Evolutionary conservation across 1,139 yeast species (phyloP), one percentile per base, ranked within the genome.

Genomic region (Magnusiomyces suaveolens): DNA sequence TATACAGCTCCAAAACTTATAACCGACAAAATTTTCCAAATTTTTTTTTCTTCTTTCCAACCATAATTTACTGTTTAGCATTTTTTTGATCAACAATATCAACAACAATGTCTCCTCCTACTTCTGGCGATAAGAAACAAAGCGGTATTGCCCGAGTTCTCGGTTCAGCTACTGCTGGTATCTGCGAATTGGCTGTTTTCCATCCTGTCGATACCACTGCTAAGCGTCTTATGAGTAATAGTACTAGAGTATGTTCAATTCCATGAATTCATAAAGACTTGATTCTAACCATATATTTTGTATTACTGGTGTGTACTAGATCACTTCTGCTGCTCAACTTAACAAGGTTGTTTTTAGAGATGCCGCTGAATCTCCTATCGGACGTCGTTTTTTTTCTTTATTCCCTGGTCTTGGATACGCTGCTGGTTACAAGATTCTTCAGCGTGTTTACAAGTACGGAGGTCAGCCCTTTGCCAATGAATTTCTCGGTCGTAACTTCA

Each of bases 391-490:
- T 50, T 74, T 88, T 62, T 85, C 97, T 16, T 78, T 92, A 62
- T 92, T 92, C 76, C 98, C 99, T 20, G 99, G 99, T 68, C 79
- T 92, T 62, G 98, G 98, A 26, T 92, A 94, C 68, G 98, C 98
- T 62, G 98, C 98, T 50, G 87, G 90, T 63, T 92, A 92, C 79
- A 92, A 92, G 76, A 85, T 92, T 65, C 78, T 92, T 66, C 99
- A 92, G 75, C 84, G 99, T 75, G 97, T 92, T 54, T 92, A 94
- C 80, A 92, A 92, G 73, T 92, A 94, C 71, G 97, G 98, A 68
- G 99, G 99, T 53, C 99, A 92, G 74, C 98, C 99, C 55, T 90
- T 89, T 68, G 99, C 94, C 60, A 92, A 90, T 69, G 99, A 92
- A 73, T 87, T 84, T 68, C 78, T 92, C 69, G 80, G 87, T 64